Base-by-base conservation (phyloP, 2,329 filamentous ascomycete species). In the Aspergillus uvarum region DNA sequence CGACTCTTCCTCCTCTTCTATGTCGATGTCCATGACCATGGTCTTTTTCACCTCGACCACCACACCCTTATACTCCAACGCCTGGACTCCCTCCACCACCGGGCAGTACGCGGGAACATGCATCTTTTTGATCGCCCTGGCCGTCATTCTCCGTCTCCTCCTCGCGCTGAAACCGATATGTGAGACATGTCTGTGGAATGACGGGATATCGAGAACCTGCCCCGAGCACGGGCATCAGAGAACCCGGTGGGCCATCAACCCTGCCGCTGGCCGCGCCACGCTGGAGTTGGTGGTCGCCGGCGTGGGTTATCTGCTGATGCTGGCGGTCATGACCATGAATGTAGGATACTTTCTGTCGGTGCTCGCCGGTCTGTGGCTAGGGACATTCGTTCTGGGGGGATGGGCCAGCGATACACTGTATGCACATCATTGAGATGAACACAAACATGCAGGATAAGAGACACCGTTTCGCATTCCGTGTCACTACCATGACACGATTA, bases 271-370 rank as follows among this genome's bases (percentile, higher is more conserved):
- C 2, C 81, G 92, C 51, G 90, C 91, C 5, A 76, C 80, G 4
- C 76, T 93, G 60, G 89, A 91, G 68, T 88, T 87, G 0, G 74
- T 90, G 19, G 85, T 90, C 70, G 86, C 85, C 24, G 91, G 86
- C 12, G 83, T 95, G 56, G 89, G 88, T 16, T 96, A 95, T 76
- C 78, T 96, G 32, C 85, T 96, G 19, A 68, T 96, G 92, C 79
- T 96, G 77, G 90, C 89, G 19, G 88, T 95, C 72, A 96, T 94
- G 90, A 92, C 90, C 0, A 86, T 90, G 80, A 93, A 94, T 69
- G 85, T 93, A 6, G 90, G 90, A 16, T 94, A 93, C 72, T 92
- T 92, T 72, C 72, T 91, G 47, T 91, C 89, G 0, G 83, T 92
- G n/a, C 81, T 94, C 7, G 88, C 81, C 7, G 88, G 88, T 14